phyloP scores from a whole-genome alignment of 768 basidiomycete genomes.

The Lentinula aciculospora region DNA sequence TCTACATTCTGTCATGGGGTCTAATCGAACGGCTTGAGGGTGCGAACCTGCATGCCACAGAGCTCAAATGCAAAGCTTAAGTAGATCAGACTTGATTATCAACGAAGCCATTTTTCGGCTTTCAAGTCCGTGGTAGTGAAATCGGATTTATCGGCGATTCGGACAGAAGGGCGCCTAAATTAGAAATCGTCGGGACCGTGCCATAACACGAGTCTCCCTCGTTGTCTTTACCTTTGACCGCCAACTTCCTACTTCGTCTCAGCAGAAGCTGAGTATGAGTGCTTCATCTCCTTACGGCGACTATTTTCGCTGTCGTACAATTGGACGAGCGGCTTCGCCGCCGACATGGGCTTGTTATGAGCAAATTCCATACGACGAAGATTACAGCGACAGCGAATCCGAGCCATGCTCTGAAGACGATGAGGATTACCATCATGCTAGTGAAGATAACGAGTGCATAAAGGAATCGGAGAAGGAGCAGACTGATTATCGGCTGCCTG shows the following conservation, averaged over 20 bases:
- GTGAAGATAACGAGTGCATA: conserved; percentile 9
- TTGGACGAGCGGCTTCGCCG: conserved; percentile 77
- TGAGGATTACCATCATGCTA: conserved; percentile 46
- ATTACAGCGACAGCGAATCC: conserved; percentile 57
- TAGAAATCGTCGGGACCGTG: background rate
- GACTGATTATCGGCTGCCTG: conserved; percentile 22
- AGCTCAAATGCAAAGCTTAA: too few species aligned
- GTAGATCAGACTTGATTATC: too few species aligned
- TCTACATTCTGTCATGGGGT: too few species aligned
- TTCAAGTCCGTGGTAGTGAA: too few species aligned
- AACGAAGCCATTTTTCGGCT: too few species aligned
- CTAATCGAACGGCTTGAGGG: too few species aligned
- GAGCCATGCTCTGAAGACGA: conserved; percentile 72
- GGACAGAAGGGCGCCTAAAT: background rate
- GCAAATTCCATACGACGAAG: conserved; percentile 71
- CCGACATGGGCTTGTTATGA: conserved; percentile 90
- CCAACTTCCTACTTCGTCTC: background rate
- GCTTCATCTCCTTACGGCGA: conserved; percentile 26
- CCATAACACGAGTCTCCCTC: background rate
- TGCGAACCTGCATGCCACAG: too few species aligned
- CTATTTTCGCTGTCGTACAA: conserved; percentile 64
- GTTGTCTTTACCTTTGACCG: background rate
- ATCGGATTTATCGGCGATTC: too few species aligned
- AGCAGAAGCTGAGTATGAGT: conserved; percentile 25
- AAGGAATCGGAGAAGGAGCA: conserved; percentile 32